Evolutionary conservation across 1,284 basidiomycete genomes (phyloP).

Genomic region (Ustilago vetiveriae): DNA sequence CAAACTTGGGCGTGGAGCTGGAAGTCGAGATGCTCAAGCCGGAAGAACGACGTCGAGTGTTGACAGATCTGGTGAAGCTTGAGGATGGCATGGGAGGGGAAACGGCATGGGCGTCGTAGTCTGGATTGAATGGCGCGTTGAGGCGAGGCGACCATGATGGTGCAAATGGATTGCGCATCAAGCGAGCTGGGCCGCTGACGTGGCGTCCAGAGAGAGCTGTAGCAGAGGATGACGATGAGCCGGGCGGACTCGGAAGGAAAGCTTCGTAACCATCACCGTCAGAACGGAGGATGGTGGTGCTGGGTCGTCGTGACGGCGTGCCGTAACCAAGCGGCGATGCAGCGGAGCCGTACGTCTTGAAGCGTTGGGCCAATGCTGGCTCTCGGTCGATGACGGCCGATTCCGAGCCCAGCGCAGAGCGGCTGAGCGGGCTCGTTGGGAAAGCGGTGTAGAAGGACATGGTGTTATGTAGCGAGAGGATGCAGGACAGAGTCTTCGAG

Average conservation of each 20-base stretch:
- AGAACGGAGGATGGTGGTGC: not conserved
- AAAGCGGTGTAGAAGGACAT: conserved; percentile 45
- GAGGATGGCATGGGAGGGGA: conserved; percentile 25
- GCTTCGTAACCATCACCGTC: not conserved
- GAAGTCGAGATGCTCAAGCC: conserved; percentile 18
- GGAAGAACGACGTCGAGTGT: conserved; percentile 34
- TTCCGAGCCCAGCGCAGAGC: conserved; percentile 25
- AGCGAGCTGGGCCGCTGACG: conserved; percentile 31
- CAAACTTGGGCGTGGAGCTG: conserved; percentile 41
- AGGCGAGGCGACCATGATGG: conserved; percentile 12
- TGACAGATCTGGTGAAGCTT: conserved; percentile 24
- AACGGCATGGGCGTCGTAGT: conserved; percentile 7
- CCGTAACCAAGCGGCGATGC: not conserved
- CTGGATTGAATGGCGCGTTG: not conserved
- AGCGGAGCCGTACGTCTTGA: conserved; percentile 1
- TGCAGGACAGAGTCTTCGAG: too few species aligned
- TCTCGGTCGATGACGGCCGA: not conserved
- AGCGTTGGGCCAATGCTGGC: not conserved
- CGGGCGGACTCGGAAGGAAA: not conserved
- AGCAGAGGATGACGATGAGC: not conserved
- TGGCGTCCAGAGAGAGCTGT: conserved; percentile 15
- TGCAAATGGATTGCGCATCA: conserved; percentile 21
- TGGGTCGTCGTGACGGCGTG: not conserved
- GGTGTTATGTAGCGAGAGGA: not conserved
- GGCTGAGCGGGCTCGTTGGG: conserved; percentile 46